These are phyloP conservation scores for Thyridium curvatum DNA, from an alignment of 2,329 filamentous ascomycete genomes.

Conservation along the genomic window DNA sequence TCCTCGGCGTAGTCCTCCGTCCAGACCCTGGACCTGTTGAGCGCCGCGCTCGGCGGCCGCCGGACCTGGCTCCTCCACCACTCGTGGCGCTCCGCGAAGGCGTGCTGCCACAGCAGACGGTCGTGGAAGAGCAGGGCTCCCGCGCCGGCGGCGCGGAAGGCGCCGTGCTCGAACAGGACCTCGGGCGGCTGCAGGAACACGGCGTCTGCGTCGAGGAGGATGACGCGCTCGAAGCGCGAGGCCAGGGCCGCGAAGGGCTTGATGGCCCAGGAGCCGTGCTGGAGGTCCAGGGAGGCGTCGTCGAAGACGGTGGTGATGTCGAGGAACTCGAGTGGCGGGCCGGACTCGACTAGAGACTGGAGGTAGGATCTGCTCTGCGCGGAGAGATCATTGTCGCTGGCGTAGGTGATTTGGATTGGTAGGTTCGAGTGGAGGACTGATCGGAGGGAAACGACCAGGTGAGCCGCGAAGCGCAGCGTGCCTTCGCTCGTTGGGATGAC, in stretches of 20 bases:
- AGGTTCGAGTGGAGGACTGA: slow-evolving; percentile 19
- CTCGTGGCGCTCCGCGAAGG: slow-evolving; percentile 22
- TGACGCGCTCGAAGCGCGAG: slow-evolving; percentile 26
- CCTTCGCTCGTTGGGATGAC: slow-evolving; percentile 26
- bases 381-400: slow-evolving; percentile 23
- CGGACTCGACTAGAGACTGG: slow-evolving; percentile 2
- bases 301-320: slow-evolving; percentile 25
- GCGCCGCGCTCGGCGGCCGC: slow-evolving; percentile 21
- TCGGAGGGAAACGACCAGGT: slow-evolving; percentile 24
- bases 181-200: slow-evolving; percentile 30
- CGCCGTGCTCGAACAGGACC: slow-evolving; percentile 21
- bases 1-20: slow-evolving; percentile 33
- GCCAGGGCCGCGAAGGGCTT: slow-evolving; percentile 33
- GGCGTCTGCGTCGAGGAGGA: slow-evolving; percentile 31
- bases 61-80: slow-evolving; percentile 31
- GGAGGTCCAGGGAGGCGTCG: slow-evolving; percentile 19
- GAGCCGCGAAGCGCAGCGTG: slow-evolving; percentile 25
- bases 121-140: slow-evolving; percentile 34
- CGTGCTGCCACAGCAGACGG: slow-evolving; percentile 28
- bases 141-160: slow-evolving; percentile 16
- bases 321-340: slow-evolving; percentile 20
- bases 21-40: slow-evolving; percentile 28
- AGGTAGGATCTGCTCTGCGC: slow-evolving; percentile 16
- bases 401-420: slow-evolving; percentile 29
- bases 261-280: slow-evolving; percentile 28